Percentiles rank a stretch among this genome's conserved stretches.
Conservation (phyloP, 2,329 filamentous ascomycete genomes). For the Verticillium isaacii region DNA sequence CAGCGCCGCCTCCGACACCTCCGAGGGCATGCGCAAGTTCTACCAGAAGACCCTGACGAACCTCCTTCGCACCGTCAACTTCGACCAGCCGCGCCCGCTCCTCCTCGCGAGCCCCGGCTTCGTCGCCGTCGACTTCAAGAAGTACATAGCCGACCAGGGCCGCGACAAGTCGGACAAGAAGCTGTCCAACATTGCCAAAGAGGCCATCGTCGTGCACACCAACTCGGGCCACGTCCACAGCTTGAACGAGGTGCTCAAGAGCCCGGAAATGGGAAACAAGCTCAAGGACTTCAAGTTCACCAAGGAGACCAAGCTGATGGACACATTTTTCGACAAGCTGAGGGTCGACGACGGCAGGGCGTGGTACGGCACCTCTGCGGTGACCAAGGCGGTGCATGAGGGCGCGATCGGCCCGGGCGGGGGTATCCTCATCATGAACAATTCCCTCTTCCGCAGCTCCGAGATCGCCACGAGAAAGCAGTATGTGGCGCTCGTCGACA, state of each 20-base stretch:
- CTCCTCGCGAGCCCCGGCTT: conserved; percentile 89
- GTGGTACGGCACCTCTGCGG: conserved; percentile 83
- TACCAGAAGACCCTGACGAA: conserved; percentile 73
- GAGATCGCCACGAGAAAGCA: conserved; percentile 70
- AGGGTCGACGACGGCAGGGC: conserved; percentile 82
- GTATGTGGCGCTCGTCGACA: conserved; percentile 83
- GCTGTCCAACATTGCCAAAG: conserved; percentile 56
- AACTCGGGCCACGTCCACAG: conserved; percentile 83
- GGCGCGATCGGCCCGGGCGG: conserved; percentile 86
- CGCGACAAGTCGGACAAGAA: conserved; percentile 60
- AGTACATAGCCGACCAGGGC: conserved; percentile 62
- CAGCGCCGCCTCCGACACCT: conserved; percentile 57
- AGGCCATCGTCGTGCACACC: conserved; percentile 73
- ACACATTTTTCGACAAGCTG: conserved; percentile 73
- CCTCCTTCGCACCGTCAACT: conserved; percentile 73
- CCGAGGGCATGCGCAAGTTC: conserved; percentile 71
- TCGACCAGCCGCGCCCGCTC: conserved; percentile 64
- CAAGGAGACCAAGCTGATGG: conserved; percentile 77
- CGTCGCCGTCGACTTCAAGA: conserved; percentile 73
- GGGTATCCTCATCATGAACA: conserved; percentile 80
- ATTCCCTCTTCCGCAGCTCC: conserved; percentile 79
- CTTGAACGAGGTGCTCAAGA: conserved; percentile 81
- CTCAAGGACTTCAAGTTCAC: conserved; percentile 86
- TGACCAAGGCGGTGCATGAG: conserved; percentile 76
- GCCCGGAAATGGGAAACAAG: conserved; percentile 68